Evolutionary conservation across 2,329 filamentous ascomycete species (phyloP), one percentile per base, ranked within the genome.

Genomic region (Colletotrichum liaoningense): DNA sequence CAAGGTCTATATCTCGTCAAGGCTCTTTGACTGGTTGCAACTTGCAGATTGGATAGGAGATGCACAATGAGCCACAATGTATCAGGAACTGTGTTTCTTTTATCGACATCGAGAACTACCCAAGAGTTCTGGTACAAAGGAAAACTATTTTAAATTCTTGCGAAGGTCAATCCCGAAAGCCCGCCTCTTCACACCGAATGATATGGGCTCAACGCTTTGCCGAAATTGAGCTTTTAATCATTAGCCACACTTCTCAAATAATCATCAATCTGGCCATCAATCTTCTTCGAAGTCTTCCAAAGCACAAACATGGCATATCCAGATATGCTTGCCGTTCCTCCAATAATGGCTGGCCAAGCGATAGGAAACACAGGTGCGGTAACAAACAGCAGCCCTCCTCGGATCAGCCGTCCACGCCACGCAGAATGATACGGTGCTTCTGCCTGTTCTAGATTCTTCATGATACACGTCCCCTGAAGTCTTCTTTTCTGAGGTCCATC

Each of bases 261-360:
- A 11, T n/a, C 22, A 22, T 24, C 22, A 12, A 54, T 19, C 22
- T 54, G 49, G 11, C 2, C 22, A 54, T 54, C 22, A 12, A 54
- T 54, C 49, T 19, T 54, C 22, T 24, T 54, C 11, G n/a, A 69
- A 9, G 72, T 66, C 52, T 33, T 63, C 38, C 70, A 70, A 46
- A 63, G 54, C 16, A 63, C 76, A 14, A 70, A 63, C 52, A 81
- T 77, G 65, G 75, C 77, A 22, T 54, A 54, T 54, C 49, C 19
- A 12, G 49, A n/a, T 5, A 54, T 54, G 19, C n/a, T 19, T 54
- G 19, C 19, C 8, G 49, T 54, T 11, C 49, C 22, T 11, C 9
- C 49, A 54, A 54, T 9, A 24, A 54, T 54, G 49, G 24, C 49
- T 54, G 49, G 49, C 16, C 49, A 54, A 22, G 49, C 49, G 7